These are phyloP conservation scores for Phaeosphaeriaceae sp. DNA, from an alignment of 2,329 filamentous ascomycete species.

Conservation along the genomic window DNA sequence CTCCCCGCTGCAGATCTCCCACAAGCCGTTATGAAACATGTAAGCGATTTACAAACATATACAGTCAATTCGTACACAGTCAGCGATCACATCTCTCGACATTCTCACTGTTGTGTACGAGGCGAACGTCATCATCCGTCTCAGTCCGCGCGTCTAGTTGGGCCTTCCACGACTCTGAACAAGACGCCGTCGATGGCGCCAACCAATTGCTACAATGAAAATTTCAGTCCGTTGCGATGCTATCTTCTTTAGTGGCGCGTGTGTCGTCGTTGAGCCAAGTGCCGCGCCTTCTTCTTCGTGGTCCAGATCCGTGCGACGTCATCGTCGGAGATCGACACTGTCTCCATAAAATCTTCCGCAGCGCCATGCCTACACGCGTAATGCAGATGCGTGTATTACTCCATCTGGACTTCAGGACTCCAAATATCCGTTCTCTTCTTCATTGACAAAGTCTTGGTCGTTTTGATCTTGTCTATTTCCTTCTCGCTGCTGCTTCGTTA, in stretches of 20 bases:
- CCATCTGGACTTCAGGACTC: neutral
- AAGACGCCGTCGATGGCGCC: constrained; percentile 8
- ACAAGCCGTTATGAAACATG: neutral
- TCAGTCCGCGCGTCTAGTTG: constrained; percentile 16
- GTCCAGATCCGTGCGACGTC: constrained; percentile 27
- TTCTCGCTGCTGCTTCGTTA: constrained; percentile 1
- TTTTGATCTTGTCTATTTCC: constrained; percentile 6
- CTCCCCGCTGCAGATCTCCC: constrained; percentile 1
- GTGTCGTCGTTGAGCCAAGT: constrained; percentile 11
- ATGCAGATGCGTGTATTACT: constrained; percentile 13
- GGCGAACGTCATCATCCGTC: neutral
- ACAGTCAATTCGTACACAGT: neutral
- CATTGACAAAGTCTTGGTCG: neutral
- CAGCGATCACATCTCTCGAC: neutral
- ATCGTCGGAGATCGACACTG: constrained; percentile 19
- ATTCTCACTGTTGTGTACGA: neutral
- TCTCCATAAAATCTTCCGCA: constrained; percentile 32
- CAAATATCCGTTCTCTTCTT: neutral
- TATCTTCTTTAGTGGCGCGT: constrained; percentile 20
- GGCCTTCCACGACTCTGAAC: neutral
- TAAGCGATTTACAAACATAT: neutral
- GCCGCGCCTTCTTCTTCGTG: constrained; percentile 11
- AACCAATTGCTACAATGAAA: constrained; percentile 7
- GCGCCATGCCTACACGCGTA: constrained; percentile 30
- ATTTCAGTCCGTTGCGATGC: constrained; percentile 2